Evolutionary conservation across 495 filamentous ascomycete species (phyloP), one percentile per base, ranked within the genome.

Genomic region (Pyronema omphalodes): DNA sequence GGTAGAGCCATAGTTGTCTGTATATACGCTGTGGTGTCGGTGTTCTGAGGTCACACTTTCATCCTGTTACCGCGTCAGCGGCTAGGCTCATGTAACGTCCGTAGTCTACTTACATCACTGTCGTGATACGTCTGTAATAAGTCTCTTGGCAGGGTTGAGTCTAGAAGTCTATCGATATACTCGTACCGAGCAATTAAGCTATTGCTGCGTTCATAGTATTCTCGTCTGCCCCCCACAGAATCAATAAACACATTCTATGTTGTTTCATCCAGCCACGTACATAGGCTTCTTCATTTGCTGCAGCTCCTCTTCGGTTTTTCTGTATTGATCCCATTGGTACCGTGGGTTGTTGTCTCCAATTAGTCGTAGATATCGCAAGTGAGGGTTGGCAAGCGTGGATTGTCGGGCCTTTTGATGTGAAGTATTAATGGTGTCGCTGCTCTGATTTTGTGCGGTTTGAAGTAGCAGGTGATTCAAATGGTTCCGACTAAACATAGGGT

Each of bases 141-240:
- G 61, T 83, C 78, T 56, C 87, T 86, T 0, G 88, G 86, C 6
- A 93, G 70, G 6, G 86, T 88, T 9, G 86, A 93, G 67, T 93
- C 87, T 36, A 95, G 74, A 15, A 95, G 69, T n/a, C 82, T 76
- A 67, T 95, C 88, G 58, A 94, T 93, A 61, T 89, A 94, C 46
- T 86, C 73, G 65, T 94, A 95, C 59, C 86, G 83, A 54, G 86
- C 82, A 49, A 95, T 77, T 8, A 95, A 68, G 51, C 73, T 74
- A 65, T 95, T 95, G 60, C 76, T 87, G 6, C 82, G 76, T 66
- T 88, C 80, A 65, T 95, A 88, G 68, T 91, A 93, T 63, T 81
- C 56, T 15, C 86, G 81, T 57, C 75, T 79, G 57, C 18, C 12
- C 12, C 40, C n/a, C 41, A 14, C 3, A 12, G 14, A 23, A 29